phyloP scores from a whole-genome alignment of 1,139 yeast genomes.

The Kodamaea derodonti region DNA sequence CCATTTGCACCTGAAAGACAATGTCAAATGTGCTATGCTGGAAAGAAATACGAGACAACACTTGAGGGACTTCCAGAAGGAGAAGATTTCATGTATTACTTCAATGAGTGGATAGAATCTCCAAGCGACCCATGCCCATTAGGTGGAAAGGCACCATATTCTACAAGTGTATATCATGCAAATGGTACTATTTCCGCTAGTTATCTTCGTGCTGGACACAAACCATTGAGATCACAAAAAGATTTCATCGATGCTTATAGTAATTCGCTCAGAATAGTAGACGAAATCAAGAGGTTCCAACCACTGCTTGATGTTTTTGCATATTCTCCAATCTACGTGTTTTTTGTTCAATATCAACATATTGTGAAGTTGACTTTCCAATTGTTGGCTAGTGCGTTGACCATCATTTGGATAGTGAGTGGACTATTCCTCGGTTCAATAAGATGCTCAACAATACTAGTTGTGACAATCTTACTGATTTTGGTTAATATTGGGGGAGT shows the following conservation, averaged over 20 bases:
- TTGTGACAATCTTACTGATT: slow-evolving; percentile 59
- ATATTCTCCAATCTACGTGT: slow-evolving; percentile 88
- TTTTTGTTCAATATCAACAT: slow-evolving; percentile 80
- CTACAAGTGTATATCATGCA: slow-evolving; percentile 48
- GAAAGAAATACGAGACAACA: slow-evolving; percentile 60
- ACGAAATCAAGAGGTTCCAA: slow-evolving; percentile 44
- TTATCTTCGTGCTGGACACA: slow-evolving; percentile 76
- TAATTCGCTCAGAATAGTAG: slow-evolving; percentile 66
- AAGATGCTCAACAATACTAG: slow-evolving; percentile 53
- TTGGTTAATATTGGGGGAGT: slow-evolving; percentile 74
- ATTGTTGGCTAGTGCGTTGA: slow-evolving; percentile 54
- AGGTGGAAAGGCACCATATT: slow-evolving; percentile 93
- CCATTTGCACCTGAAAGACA: slow-evolving; percentile 67
- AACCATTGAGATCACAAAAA: slow-evolving; percentile 72
- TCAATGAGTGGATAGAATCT: slow-evolving; percentile 79
- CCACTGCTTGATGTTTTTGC: slow-evolving; percentile 66
- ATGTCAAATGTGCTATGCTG: slow-evolving; percentile 67
- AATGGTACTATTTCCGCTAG: slow-evolving; percentile 50
- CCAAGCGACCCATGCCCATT: slow-evolving; percentile 90
- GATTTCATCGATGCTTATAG: slow-evolving; percentile 82
- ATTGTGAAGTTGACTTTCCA: slow-evolving; percentile 55
- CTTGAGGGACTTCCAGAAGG: slow-evolving; percentile 87
- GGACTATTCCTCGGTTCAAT: slow-evolving; percentile 64
- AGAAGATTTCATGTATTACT: slow-evolving; percentile 66
- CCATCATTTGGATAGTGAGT: slow-evolving; percentile 52